Base-by-base conservation (phyloP, 805 yeast species). In the Cyberlindnera xylosilytica region DNA sequence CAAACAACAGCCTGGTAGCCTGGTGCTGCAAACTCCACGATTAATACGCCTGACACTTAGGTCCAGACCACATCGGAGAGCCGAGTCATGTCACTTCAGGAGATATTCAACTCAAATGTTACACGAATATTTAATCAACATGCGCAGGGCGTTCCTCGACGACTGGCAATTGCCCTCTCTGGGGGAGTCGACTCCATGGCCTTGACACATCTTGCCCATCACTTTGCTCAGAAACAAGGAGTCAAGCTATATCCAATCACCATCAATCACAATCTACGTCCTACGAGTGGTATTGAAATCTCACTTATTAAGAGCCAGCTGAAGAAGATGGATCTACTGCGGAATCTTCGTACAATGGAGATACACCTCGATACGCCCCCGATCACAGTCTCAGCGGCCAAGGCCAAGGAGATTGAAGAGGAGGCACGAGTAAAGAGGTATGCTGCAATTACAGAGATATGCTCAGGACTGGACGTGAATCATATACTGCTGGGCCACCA, bases 121-220 rank as follows among this genome's bases (percentile, higher is more conserved):
- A 12, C 37, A 7, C 36, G 45, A 13, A 38, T 44, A 11, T 44
- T 44, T 33, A 30, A 38, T 8, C 39, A 43, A n/a, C 44, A 41
- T 18, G 23, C 28, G 20, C 31, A 36, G 9, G 35, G 30, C 1
- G 20, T 42, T 2, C 74, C 73, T 4, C 31, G 40, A 6, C 56
- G 47, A 23, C 43, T 78, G 0, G 76, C 69, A 5, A 60, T 86
- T 15, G 88, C 89, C 0, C 71, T 86, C 1, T 80, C 88, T 13
- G 95, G 95, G 1, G 95, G 95, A 1, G 88, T 82, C 0, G 95
- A 86, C 56, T 85, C 93, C 1, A 79, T 85, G 79, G 80, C 85
- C 12, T 58, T 86, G 34, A 69, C 84, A 0, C 72, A 72, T 49
- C 63, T 83, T 16, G 58, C 81, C 4, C 46, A 65, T 1, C 58